These are phyloP conservation scores for Huntiella bhutanensis DNA, from an alignment of 2,329 filamentous ascomycete species.

Conservation along the genomic window DNA sequence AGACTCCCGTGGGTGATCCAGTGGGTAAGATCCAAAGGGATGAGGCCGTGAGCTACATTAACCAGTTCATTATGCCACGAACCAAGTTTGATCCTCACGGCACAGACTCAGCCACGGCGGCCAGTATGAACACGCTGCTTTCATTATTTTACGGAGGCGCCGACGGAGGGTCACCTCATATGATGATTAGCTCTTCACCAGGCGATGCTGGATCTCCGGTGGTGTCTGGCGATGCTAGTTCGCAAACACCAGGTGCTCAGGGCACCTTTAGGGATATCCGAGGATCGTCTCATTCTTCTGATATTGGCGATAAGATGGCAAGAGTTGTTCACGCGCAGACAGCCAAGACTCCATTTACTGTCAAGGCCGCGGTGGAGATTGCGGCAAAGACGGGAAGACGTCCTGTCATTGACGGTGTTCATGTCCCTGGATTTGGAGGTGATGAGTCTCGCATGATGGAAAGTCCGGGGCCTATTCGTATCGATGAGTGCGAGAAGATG, in stretches of 20 bases:
- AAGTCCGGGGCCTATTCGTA: constrained; percentile 34
- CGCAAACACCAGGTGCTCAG: too few species aligned
- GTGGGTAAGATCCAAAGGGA: constrained; percentile 47
- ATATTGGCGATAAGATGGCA: too few species aligned
- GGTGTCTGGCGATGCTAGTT: too few species aligned
- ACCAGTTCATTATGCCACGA: constrained; percentile 46
- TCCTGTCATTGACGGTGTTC: too few species aligned
- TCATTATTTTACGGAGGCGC: constrained; percentile 19
- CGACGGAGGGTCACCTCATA: not conserved
- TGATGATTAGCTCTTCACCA: not conserved
- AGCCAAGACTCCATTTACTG: too few species aligned
- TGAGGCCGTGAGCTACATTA: constrained; percentile 48
- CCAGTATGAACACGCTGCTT: constrained; percentile 34
- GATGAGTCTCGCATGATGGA: constrained; percentile 14
- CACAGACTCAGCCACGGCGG: constrained; percentile 18
- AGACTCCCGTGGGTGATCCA: constrained; percentile 32
- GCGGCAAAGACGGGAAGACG: too few species aligned
- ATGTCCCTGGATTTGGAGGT: not conserved
- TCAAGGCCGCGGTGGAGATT: too few species aligned
- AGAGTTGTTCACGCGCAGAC: too few species aligned
- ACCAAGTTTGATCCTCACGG: not conserved
- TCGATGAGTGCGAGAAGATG: constrained; percentile 43
- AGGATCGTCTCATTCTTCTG: too few species aligned
- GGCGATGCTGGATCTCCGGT: not conserved
- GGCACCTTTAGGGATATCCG: too few species aligned